Evolutionary conservation across 2,329 filamentous ascomycete genomes (phyloP).

Genomic region (Aureobasidium melanogenum): DNA sequence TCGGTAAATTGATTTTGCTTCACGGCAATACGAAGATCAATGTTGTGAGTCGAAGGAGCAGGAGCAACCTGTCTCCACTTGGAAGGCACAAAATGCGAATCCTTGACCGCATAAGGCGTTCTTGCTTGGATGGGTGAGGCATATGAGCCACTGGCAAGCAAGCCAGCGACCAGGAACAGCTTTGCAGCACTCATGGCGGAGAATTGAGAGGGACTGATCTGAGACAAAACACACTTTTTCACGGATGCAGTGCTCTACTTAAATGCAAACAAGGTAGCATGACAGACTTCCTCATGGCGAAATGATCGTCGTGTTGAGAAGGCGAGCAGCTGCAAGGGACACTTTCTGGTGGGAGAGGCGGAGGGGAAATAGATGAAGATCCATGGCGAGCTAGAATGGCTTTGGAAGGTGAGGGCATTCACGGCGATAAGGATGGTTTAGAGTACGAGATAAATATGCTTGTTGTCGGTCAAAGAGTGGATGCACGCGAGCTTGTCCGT

Average conservation of each 20-base stretch:
- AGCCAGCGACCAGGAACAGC: conserved; percentile 9
- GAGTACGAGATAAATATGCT: background rate
- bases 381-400: background rate
- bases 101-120: conserved; percentile 45
- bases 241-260: background rate
- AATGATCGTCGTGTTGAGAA: conserved; percentile 1
- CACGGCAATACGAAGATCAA: conserved; percentile 50
- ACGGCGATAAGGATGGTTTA: background rate
- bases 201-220: background rate
- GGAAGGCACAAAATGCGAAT: conserved; percentile 43
- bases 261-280: background rate
- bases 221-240: background rate
- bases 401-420: background rate
- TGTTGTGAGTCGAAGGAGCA: conserved; percentile 39
- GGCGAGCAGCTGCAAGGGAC: background rate
- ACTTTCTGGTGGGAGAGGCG: background rate
- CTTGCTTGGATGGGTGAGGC: conserved; percentile 15
- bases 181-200: conserved; percentile 8
- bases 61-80: conserved; percentile 41
- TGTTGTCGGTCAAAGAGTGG: background rate
- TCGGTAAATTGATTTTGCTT: conserved; percentile 49
- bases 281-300: background rate
- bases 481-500: background rate
- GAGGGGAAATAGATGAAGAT: background rate
- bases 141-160: conserved; percentile 1